Evolutionary conservation across 2,329 filamentous ascomycete genomes (phyloP).

Genomic region (Dactylellina sp.): DNA sequence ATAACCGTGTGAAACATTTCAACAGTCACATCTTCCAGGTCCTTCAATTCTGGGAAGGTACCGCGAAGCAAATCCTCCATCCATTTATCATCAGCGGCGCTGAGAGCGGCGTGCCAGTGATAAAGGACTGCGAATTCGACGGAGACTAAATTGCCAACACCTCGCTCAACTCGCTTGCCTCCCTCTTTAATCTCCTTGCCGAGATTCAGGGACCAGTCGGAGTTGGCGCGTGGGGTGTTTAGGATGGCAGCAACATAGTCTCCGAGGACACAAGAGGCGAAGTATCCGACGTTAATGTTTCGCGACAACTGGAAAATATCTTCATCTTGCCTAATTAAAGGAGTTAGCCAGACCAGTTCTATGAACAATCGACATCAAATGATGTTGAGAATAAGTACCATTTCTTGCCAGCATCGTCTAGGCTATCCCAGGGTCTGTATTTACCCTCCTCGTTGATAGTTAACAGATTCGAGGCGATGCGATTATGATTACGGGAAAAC

Average conservation of each 20-base stretch:
- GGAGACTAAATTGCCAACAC: slow-evolving; percentile 75
- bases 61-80: slow-evolving; percentile 69
- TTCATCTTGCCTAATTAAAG: slow-evolving; percentile 67
- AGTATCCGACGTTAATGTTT: slow-evolving; percentile 65
- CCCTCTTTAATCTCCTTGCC: slow-evolving; percentile 70
- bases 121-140: slow-evolving; percentile 78
- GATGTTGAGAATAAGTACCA: no score
- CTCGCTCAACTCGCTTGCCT: slow-evolving; percentile 67
- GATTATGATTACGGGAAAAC: slow-evolving; percentile 78
- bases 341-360: slow-evolving; percentile 63
- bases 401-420: slow-evolving; percentile 63
- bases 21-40: slow-evolving; percentile 65
- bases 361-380: no score
- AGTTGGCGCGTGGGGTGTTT: slow-evolving; percentile 68
- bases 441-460: slow-evolving; percentile 74
- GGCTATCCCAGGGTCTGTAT: slow-evolving; percentile 64
- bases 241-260: slow-evolving; percentile 73
- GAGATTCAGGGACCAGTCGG: slow-evolving; percentile 71
- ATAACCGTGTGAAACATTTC: slow-evolving; percentile 65
- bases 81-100: slow-evolving; percentile 73
- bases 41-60: slow-evolving; percentile 65
- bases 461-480: slow-evolving; percentile 72
- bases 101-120: slow-evolving; percentile 74
- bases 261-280: slow-evolving; percentile 70
- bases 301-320: slow-evolving; percentile 61